Evolutionary conservation across 257 asterid genomes (phyloP).

Genomic region (Cruciata laevipes): DNA sequence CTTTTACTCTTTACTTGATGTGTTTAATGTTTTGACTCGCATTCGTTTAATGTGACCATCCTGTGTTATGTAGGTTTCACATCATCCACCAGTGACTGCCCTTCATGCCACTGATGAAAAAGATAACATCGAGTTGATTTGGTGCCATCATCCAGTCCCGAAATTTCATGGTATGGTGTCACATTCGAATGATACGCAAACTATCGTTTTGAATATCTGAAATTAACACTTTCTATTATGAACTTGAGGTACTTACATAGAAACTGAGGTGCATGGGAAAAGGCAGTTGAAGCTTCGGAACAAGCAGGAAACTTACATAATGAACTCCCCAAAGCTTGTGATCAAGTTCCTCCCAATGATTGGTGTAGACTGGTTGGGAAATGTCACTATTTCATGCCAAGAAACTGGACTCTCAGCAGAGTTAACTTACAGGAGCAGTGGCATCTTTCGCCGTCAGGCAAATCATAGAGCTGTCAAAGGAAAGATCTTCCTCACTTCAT

Average conservation of each 20-base stretch:
- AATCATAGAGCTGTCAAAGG: constrained; percentile 55
- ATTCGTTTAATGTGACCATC: not conserved
- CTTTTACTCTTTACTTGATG: not conserved
- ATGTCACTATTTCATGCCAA: constrained; percentile 43
- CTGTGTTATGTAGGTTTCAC: constrained; percentile 51
- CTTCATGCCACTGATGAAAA: constrained; percentile 81
- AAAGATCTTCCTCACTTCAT: constrained; percentile 41
- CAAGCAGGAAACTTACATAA: constrained; percentile 52
- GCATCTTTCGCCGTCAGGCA: constrained; percentile 40
- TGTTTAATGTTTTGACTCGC: not conserved
- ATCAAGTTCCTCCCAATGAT: constrained; percentile 60
- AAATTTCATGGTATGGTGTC: constrained; percentile 50
- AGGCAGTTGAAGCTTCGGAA: constrained; percentile 42
- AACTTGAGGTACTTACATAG: constrained; percentile 51
- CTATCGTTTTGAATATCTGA: not conserved
- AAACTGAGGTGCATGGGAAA: constrained; percentile 61
- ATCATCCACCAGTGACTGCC: constrained; percentile 86
- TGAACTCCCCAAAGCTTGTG: constrained; percentile 72
- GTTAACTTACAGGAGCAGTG: constrained; percentile 45
- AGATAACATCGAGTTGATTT: constrained; percentile 42
- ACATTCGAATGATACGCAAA: not conserved
- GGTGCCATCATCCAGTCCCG: constrained; percentile 65
- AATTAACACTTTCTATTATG: not conserved
- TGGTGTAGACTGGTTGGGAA: constrained; percentile 76
- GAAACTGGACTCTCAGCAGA: constrained; percentile 70